Evolutionary conservation across 2,329 filamentous ascomycete species (phyloP).

Genomic region (Acrocalymma vagum): DNA sequence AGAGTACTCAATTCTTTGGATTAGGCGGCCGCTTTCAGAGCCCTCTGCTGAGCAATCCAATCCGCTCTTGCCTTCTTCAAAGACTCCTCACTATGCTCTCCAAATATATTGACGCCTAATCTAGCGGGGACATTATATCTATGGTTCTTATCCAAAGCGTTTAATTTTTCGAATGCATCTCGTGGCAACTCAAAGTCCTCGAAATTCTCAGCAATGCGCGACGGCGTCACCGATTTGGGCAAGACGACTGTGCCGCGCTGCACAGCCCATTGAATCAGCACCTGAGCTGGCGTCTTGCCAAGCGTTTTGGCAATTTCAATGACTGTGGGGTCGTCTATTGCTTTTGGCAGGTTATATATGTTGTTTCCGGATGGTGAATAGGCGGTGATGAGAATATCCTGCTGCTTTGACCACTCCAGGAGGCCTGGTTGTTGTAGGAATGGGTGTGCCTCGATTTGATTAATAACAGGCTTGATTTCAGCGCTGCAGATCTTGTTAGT

Average conservation of each 20-base stretch:
- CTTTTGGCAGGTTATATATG: conserved; percentile 63
- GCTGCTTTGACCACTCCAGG: conserved; percentile 36
- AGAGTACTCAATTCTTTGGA: too few species aligned
- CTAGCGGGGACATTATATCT: conserved; percentile 43
- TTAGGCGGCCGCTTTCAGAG: too few species aligned
- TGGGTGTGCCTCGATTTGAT: conserved; percentile 43
- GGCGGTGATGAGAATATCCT: conserved; percentile 43
- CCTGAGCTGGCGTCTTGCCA: conserved; percentile 75
- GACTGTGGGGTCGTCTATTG: conserved; percentile 73
- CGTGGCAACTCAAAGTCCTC: conserved; percentile 36
- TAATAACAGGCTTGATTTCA: conserved; percentile 34
- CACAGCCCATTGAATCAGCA: conserved; percentile 88
- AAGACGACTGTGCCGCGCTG: conserved; percentile 59
- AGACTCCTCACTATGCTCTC: too few species aligned
- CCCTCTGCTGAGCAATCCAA: too few species aligned
- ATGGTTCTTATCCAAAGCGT: conserved; percentile 60
- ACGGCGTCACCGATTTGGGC: conserved; percentile 37
- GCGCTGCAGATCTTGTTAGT: too few species aligned
- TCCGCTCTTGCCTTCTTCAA: too few species aligned
- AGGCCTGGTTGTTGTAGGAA: conserved; percentile 38
- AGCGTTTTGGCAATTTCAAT: conserved; percentile 71
- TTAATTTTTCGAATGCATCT: conserved; percentile 47
- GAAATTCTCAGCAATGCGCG: conserved; percentile 38
- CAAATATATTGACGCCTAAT: too few species aligned
- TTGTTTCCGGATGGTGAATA: conserved; percentile 54